Evolutionary conservation across 192 early-diverging fungal species (phyloP), one percentile per base, ranked within the genome.

Genomic region (Umbelopsis ramanniana): DNA sequence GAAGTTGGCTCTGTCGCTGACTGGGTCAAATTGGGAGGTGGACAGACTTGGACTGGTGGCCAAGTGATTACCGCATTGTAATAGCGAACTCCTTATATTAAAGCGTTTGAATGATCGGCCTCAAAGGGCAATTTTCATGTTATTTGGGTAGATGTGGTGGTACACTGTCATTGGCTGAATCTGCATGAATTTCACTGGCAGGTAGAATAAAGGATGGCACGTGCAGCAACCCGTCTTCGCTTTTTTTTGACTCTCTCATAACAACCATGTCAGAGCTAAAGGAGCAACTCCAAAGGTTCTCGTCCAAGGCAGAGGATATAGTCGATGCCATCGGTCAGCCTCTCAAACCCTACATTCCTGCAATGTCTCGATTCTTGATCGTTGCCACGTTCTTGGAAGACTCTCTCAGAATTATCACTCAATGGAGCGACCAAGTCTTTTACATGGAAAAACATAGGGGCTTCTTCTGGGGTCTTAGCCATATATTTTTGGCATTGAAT

Each of bases 361-460:
- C 83, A 74, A 90, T 97, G 60, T 94, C 95, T 19, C 91, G 97
- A 7, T 93, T 96, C 71, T 85, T 98, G n/a, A 90, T 98, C 29
- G 95, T 99, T 23, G 95, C 92, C 45, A 99, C 97, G 15, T 99
- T 98, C 81, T 81, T 97, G 52, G 97, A 98, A 79, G 97, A 98
- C 78, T 87, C 96, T 4, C 72, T 97, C 19, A 90, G 96, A 52
- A 95, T 98, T 66, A 79, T 89, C 74, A 86, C 91, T 68, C 96
- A 97, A 79, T 98, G 95, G 90, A 75, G 82, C 66, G 95, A 96
- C 78, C 96, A 98, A 85, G 80, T 94, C 23, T 89, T 81, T 70
- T 98, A 92, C 81, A 84, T 98, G 70, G 84, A 95, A 68, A 83
- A 87, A 70, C 88, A 91, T 73, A 89, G 94, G 68, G 83, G 90